Evolutionary conservation across 306 rosid species (phyloP).

Genomic region (Luffa aegyptiaca): DNA sequence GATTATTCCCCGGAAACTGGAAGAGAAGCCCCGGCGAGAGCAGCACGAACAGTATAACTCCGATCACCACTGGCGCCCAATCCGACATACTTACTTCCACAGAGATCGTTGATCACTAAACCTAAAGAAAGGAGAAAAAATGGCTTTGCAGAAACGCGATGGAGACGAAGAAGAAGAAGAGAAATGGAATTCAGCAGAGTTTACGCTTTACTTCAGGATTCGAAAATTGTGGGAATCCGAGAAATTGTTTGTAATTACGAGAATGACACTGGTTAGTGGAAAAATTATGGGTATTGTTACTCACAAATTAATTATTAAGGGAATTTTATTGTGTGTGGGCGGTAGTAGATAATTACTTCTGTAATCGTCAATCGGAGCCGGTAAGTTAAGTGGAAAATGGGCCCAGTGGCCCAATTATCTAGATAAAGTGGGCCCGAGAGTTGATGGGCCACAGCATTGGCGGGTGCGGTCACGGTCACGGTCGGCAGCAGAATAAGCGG

Average conservation of each 20-base stretch:
- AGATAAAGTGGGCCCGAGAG: neutral
- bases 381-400: neutral
- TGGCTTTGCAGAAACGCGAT: neutral
- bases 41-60: conserved; percentile 76
- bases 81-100: conserved; percentile 53
- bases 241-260: neutral
- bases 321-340: neutral
- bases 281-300: neutral
- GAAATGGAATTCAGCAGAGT: neutral
- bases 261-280: neutral
- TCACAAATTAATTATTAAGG: neutral
- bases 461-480: neutral
- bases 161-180: conserved; percentile 5
- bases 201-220: neutral
- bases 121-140: neutral
- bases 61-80: conserved; percentile 92
- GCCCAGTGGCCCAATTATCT: neutral
- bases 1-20: conserved; percentile 61
- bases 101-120: neutral
- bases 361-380: neutral
- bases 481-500: neutral
- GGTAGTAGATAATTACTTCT: neutral
- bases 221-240: neutral
- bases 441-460: neutral
- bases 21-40: conserved; percentile 85